Evolutionary conservation across 495 filamentous ascomycete species (phyloP).

Genomic region (Penicillium paradoxum): DNA sequence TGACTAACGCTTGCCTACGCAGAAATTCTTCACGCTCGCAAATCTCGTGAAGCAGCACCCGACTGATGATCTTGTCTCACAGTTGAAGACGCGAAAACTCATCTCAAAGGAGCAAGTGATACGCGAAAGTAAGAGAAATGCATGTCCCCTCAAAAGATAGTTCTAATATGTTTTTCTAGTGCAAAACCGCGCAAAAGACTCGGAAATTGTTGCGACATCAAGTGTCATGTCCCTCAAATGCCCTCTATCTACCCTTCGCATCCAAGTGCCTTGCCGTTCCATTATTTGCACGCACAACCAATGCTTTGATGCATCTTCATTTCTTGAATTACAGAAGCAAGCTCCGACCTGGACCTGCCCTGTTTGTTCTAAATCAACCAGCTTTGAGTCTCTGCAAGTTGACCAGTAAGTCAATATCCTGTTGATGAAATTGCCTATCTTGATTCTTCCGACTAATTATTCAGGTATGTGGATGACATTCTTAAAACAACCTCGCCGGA

Average conservation of each 20-base stretch:
- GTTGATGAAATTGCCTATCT: background rate
- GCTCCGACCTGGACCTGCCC: constrained; percentile 93
- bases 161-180: constrained; percentile 47
- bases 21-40: constrained; percentile 74
- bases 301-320: constrained; percentile 93
- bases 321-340: constrained; percentile 90
- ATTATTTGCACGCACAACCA: constrained; percentile 81
- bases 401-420: constrained; percentile 63
- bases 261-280: constrained; percentile 75
- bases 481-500: constrained; percentile 61
- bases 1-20: constrained; percentile 3
- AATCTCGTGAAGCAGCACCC: constrained; percentile 70
- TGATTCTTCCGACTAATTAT: background rate
- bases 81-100: constrained; percentile 59
- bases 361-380: constrained; percentile 77
- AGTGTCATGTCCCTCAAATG: constrained; percentile 87
- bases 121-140: constrained; percentile 64
- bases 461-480: constrained; percentile 85
- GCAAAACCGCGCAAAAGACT: constrained; percentile 72
- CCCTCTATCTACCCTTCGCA: constrained; percentile 78
- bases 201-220: constrained; percentile 83
- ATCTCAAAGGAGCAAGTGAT: constrained; percentile 80
- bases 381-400: constrained; percentile 75
- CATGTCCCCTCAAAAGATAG: background rate
- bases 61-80: constrained; percentile 64